Percentiles rank a stretch among this genome's conserved stretches.
Conservation (phyloP, 2,329 filamentous ascomycete species). For the Whalleya microplaca region DNA sequence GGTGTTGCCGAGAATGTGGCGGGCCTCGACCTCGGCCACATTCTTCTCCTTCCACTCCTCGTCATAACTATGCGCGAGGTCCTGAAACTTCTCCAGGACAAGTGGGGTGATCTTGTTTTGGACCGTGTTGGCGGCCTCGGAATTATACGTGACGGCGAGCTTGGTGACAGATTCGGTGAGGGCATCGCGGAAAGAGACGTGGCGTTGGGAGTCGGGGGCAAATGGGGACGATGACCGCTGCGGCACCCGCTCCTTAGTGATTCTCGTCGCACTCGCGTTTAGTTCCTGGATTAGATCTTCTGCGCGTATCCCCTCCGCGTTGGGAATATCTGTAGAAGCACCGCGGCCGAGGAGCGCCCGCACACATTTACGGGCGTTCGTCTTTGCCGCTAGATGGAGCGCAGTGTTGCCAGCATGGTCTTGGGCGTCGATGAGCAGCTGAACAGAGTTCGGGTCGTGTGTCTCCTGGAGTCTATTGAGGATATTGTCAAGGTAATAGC, state of each 20-base stretch:
- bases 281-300: slow-evolving; percentile 80
- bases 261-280: slow-evolving; percentile 73
- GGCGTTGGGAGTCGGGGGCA: slow-evolving; percentile 64
- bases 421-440: slow-evolving; percentile 77
- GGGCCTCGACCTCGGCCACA: slow-evolving; percentile 68
- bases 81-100: slow-evolving; percentile 72
- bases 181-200: slow-evolving; percentile 57
- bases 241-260: slow-evolving; percentile 65
- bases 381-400: slow-evolving; percentile 72
- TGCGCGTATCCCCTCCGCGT: slow-evolving; percentile 79
- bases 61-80: slow-evolving; percentile 72
- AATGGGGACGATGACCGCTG: slow-evolving; percentile 77
- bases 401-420: slow-evolving; percentile 91
- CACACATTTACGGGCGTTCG: slow-evolving; percentile 87
- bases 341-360: slow-evolving; percentile 78
- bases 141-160: slow-evolving; percentile 53
- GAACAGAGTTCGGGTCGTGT: slow-evolving; percentile 75
- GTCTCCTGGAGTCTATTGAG: slow-evolving; percentile 84
- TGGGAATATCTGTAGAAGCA: slow-evolving; percentile 80
- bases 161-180: slow-evolving; percentile 49
- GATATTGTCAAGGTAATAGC: slow-evolving; percentile 92
- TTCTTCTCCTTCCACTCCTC: slow-evolving; percentile 77
- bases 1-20: slow-evolving; percentile 66
- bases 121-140: slow-evolving; percentile 69
- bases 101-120: slow-evolving; percentile 71